Percentiles rank a stretch among this genome's conserved stretches.
phyloP scores from a whole-genome alignment of 1,284 basidiomycete genomes.

The Trametes pubescens region DNA sequence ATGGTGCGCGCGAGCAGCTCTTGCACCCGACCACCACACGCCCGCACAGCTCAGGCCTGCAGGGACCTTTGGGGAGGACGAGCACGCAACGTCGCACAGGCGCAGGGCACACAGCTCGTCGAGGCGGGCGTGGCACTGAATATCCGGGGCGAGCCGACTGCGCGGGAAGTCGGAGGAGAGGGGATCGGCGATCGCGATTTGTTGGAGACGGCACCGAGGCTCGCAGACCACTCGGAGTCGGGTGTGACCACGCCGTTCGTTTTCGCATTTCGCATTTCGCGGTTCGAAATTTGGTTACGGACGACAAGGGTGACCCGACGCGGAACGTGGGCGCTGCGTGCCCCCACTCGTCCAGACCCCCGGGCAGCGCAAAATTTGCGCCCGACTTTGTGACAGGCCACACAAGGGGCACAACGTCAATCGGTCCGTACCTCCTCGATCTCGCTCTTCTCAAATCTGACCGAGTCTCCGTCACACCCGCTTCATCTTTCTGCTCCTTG shows the following conservation, averaged over 20 bases:
- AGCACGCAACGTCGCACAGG: background rate
- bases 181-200: constrained; percentile 29
- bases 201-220: constrained; percentile 16
- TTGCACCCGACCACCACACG: constrained; percentile 1
- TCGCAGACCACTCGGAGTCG: constrained; percentile 1
- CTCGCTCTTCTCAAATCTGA: constrained; percentile 28
- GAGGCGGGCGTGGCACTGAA: constrained; percentile 1
- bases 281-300: background rate
- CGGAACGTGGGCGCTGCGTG: constrained; percentile 24
- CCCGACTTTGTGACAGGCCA: constrained; percentile 9
- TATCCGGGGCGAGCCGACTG: constrained; percentile 4
- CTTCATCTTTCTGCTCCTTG: constrained; percentile 24
- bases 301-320: constrained; percentile 2
- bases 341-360: constrained; percentile 27
- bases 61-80: background rate
- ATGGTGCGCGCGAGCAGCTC: background rate
- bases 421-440: constrained; percentile 28
- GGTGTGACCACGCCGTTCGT: constrained; percentile 1
- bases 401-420: background rate
- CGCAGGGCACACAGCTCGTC: background rate
- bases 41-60: background rate
- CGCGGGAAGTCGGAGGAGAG: constrained; percentile 15
- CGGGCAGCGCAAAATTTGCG: constrained; percentile 35
- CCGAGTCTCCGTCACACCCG: constrained; percentile 17
- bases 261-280: too few relatives aligned